Evolutionary conservation across 208 protist genomes (phyloP).

Genomic region (Acanthamoeba culbertsoni): DNA sequence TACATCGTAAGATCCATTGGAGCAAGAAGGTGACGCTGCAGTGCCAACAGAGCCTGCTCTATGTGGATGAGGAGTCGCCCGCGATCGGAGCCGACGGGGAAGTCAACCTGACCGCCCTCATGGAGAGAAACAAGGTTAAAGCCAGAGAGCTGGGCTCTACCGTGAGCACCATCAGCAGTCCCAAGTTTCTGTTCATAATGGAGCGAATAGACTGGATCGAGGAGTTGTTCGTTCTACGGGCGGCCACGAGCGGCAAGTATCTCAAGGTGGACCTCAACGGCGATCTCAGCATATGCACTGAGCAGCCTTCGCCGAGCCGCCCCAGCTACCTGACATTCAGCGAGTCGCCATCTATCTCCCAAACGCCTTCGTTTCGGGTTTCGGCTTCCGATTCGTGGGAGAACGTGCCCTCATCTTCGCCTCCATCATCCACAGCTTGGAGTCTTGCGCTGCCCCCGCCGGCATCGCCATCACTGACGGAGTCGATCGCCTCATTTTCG

Average conservation of each 20-base stretch:
- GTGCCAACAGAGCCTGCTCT: neutral
- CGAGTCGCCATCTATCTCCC: neutral
- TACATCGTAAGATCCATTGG: neutral
- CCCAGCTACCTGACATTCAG: neutral
- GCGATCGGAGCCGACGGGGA: neutral
- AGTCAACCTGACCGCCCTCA: neutral
- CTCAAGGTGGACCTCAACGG: conserved; percentile 37
- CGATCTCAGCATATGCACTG: neutral
- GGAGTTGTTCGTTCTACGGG: conserved; percentile 1
- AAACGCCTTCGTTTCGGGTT: neutral
- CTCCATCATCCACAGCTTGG: neutral
- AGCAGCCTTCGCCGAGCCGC: neutral
- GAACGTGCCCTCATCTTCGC: neutral
- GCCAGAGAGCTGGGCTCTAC: neutral
- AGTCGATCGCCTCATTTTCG: neutral
- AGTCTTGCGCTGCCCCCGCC: neutral
- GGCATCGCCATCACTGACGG: neutral
- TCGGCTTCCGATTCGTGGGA: neutral
- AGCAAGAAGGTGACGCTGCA: conserved; percentile 11
- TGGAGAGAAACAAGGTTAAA: neutral
- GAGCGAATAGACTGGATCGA: conserved; percentile 24
- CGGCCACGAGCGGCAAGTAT: neutral
- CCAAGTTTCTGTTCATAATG: neutral
- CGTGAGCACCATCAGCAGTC: neutral
- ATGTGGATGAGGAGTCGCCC: neutral